A percentile compares a stretch with the other conserved stretches of the same genome.
These are phyloP conservation scores for Plasmodium cynomolgi DNA, from an alignment of 169 alveolate species.

Conservation along the genomic window DNA sequence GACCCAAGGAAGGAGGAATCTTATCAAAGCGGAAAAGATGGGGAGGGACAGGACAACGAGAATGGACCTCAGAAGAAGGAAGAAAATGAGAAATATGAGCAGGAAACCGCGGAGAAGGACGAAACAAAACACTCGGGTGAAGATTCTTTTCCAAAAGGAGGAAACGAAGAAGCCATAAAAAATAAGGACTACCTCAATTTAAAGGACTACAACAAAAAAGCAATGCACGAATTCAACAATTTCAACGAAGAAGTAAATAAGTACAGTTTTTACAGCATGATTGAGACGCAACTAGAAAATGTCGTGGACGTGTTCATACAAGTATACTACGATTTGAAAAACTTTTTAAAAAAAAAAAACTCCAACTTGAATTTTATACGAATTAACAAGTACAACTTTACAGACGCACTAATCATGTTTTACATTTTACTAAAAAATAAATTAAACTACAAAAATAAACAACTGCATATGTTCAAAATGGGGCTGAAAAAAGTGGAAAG, in stretches of 20 bases:
- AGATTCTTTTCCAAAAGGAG: neutral
- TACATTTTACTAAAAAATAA: constrained; percentile 61
- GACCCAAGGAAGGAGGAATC: neutral
- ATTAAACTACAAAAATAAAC: constrained; percentile 69
- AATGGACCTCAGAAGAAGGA: neutral
- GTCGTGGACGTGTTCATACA: constrained; percentile 47
- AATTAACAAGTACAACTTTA: constrained; percentile 43
- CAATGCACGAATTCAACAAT: neutral
- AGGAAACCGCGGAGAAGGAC: neutral
- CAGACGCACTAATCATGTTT: constrained; percentile 49
- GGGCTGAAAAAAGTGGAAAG: constrained; percentile 50
- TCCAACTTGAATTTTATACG: constrained; percentile 16
- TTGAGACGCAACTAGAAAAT: constrained; percentile 38
- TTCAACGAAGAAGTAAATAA: constrained; percentile 7
- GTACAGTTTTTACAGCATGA: constrained; percentile 18
- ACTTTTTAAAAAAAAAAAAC: neutral
- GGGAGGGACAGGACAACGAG: neutral
- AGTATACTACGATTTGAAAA: constrained; percentile 61
- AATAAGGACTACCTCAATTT: neutral
- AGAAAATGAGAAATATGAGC: neutral
- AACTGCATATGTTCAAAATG: constrained; percentile 60
- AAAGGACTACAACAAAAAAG: neutral
- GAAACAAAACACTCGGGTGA: neutral
- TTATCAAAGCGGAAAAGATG: neutral
- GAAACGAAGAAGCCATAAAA: neutral